Percentiles rank a stretch among this genome's conserved stretches.
phyloP scores from a whole-genome alignment of 2,329 filamentous ascomycete species.

The Sporothrix curviconia region DNA sequence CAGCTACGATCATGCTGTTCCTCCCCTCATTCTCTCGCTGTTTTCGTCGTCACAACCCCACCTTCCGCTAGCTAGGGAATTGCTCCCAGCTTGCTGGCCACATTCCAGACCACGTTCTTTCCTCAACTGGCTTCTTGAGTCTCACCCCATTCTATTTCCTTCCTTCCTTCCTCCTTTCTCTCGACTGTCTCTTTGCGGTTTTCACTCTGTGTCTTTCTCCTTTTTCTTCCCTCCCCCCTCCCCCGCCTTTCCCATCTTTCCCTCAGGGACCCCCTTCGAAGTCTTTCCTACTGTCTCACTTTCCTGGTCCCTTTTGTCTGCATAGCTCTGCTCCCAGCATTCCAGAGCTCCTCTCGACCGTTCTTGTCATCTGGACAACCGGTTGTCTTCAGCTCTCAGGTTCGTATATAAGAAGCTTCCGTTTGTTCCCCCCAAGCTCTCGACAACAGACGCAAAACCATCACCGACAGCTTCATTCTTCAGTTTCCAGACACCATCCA shows the following conservation, averaged over 20 bases:
- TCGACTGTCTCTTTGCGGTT: no score
- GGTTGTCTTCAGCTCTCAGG: no score
- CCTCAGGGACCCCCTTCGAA: not conserved
- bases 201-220: no score
- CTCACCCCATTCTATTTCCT: not conserved
- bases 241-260: not conserved
- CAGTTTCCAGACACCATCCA: no score
- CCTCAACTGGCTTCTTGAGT: not conserved
- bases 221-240: not conserved
- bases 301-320: not conserved
- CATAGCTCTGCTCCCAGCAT: slow-evolving; percentile 3
- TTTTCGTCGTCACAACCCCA: slow-evolving; percentile 10
- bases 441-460: no score
- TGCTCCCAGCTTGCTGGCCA: not conserved
- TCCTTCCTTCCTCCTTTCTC: not conserved
- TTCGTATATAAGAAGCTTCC: no score
- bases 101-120: slow-evolving; percentile 3
- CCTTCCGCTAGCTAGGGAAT: not conserved
- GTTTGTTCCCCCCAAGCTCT: no score
- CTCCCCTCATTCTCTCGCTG: slow-evolving; percentile 1
- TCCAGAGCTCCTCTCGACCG: not conserved
- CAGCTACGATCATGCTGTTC: no score
- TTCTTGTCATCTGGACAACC: not conserved
- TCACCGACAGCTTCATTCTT: not conserved
- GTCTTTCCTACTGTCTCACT: not conserved